Evolutionary conservation across 768 basidiomycete genomes (phyloP).

Genomic region (Suillus variegatus): DNA sequence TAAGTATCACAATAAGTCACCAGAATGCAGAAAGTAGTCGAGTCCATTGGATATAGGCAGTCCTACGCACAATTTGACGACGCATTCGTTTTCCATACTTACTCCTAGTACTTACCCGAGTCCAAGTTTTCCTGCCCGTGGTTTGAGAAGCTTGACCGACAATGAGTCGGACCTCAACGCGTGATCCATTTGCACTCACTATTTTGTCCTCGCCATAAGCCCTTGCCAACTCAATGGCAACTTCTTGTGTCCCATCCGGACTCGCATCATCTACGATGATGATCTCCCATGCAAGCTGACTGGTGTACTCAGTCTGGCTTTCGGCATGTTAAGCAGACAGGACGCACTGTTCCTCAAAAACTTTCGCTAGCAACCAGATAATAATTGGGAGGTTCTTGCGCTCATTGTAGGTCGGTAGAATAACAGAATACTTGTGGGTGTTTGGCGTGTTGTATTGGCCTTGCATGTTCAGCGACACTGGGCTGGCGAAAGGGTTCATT

Average conservation of each 20-base stretch:
- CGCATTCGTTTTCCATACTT: not conserved
- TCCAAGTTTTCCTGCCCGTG: slow-evolving; percentile 88
- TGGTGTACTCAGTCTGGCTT: slow-evolving; percentile 31
- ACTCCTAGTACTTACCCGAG: slow-evolving; percentile 60
- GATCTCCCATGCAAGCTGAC: slow-evolving; percentile 81
- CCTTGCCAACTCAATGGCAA: slow-evolving; percentile 74
- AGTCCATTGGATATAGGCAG: slow-evolving; percentile 92
- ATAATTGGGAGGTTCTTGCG: slow-evolving; percentile 90
- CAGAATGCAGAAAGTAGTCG: slow-evolving; percentile 83
- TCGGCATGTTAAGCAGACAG: not conserved
- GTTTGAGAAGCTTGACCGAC: slow-evolving; percentile 66
- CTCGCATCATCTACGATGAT: slow-evolving; percentile 92
- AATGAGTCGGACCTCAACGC: slow-evolving; percentile 8
- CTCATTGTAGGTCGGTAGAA: slow-evolving; percentile 93
- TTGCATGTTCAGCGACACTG: slow-evolving; percentile 62
- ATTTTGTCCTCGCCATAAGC: slow-evolving; percentile 87
- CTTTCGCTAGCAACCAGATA: slow-evolving; percentile 79
- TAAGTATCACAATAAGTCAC: slow-evolving; percentile 93
- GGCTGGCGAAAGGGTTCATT: slow-evolving; percentile 71
- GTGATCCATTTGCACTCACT: slow-evolving; percentile 41
- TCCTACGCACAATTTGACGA: slow-evolving; percentile 46
- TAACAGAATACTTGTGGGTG: slow-evolving; percentile 86
- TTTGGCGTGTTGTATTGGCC: slow-evolving; percentile 42
- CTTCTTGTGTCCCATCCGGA: slow-evolving; percentile 90
- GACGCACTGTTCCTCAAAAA: slow-evolving; percentile 75